Evolutionary conservation across 1,284 basidiomycete genomes (phyloP).

Genomic region (Neonothopanus nambi): DNA sequence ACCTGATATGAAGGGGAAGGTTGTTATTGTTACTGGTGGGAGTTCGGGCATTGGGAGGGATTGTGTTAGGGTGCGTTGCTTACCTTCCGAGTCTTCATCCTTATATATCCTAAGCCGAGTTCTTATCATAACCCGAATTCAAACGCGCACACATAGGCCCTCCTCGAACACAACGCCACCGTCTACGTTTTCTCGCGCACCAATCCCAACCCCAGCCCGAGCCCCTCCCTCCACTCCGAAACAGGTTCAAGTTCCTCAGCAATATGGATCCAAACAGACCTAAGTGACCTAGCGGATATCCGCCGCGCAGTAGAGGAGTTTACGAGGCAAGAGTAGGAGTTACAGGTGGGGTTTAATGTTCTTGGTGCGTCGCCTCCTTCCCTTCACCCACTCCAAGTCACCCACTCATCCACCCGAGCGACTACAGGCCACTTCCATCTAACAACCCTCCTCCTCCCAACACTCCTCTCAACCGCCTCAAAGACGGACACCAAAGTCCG

Average conservation of each 20-base stretch:
- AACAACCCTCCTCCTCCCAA: conserved; percentile 41
- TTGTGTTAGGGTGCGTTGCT: conserved; percentile 22
- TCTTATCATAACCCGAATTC: no score
- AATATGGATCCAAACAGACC: conserved; percentile 16
- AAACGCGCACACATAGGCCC: conserved; percentile 30
- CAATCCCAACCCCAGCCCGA: conserved; percentile 30
- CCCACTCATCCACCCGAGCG: not conserved
- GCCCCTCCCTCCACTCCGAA: conserved; percentile 12
- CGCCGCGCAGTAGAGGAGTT: conserved; percentile 25
- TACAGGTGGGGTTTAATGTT: conserved; percentile 46
- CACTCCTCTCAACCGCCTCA: conserved; percentile 30
- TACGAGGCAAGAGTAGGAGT: conserved; percentile 46
- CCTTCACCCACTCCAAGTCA: not conserved
- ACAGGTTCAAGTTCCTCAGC: conserved; percentile 23
- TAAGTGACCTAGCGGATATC: conserved; percentile 1
- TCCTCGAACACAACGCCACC: conserved; percentile 56
- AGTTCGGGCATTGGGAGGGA: conserved; percentile 28
- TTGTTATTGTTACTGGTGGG: conserved; percentile 35
- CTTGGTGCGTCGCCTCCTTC: conserved; percentile 26
- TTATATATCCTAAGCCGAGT: not conserved
- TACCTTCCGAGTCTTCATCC: not conserved
- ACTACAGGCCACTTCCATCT: conserved; percentile 24
- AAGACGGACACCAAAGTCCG: conserved; percentile 16
- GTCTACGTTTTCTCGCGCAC: conserved; percentile 63
- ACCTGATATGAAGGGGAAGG: conserved; percentile 42